Percentiles rank a stretch among this genome's conserved stretches.
phyloP scores from a whole-genome alignment of 108 stramenopile genomes.

The Chaetoceros muelleri region DNA sequence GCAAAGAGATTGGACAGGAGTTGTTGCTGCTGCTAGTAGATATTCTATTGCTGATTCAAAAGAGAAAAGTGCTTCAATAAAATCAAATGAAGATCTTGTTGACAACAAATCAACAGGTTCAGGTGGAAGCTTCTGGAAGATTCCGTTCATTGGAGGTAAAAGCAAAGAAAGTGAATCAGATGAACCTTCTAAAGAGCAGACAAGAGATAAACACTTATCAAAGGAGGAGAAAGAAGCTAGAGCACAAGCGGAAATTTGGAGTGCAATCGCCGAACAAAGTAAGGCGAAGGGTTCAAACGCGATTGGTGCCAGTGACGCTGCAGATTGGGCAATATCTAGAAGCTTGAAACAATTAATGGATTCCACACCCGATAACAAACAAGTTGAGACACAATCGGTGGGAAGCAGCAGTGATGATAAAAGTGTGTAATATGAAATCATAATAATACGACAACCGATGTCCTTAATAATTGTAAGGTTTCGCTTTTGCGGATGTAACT shows the following conservation, averaged over 20 bases:
- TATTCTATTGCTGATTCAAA: constrained; percentile 2
- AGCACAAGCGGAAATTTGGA: constrained; percentile 75
- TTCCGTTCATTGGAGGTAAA: no score
- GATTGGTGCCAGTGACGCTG: constrained; percentile 58
- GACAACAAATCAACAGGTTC: no score
- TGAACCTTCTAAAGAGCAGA: background rate
- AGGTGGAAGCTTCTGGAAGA: background rate
- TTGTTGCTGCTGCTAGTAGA: constrained; percentile 54
- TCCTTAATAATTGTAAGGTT: no score
- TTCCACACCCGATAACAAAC: background rate
- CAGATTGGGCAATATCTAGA: constrained; percentile 79
- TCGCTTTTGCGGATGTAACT: no score
- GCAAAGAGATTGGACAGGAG: constrained; percentile 75
- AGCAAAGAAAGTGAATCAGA: background rate
- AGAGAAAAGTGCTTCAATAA: background rate
- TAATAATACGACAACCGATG: no score
- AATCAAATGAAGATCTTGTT: no score
- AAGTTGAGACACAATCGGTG: background rate
- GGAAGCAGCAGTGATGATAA: background rate
- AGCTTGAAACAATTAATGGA: constrained; percentile 25
- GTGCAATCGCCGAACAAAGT: constrained; percentile 69
- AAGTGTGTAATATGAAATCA: background rate
- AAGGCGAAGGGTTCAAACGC: constrained; percentile 44
- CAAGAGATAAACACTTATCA: constrained; percentile 26
- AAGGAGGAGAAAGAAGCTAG: constrained; percentile 81